A percentile compares a stretch with the other conserved stretches of the same genome.
These are phyloP conservation scores for Blepharisma stoltei DNA, from an alignment of 73 alveolate species.

Conservation along the genomic window DNA sequence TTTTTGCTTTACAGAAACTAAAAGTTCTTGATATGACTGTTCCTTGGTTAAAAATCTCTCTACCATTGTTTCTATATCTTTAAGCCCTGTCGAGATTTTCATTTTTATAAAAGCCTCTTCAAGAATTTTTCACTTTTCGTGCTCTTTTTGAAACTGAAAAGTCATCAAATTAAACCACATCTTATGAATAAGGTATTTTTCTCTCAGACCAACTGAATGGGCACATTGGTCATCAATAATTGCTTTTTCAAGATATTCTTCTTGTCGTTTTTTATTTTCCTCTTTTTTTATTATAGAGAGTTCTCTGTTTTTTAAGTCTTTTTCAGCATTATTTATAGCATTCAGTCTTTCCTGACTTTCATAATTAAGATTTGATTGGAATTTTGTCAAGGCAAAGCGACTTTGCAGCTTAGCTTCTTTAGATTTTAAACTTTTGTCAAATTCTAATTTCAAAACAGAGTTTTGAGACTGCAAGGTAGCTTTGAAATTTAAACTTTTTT, in stretches of 20 bases:
- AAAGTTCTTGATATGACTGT: background rate
- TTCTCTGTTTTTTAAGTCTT: constrained; percentile 6
- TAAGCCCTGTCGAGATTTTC: constrained; percentile 2
- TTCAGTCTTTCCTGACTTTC: background rate
- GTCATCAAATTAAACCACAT: background rate
- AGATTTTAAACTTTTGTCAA: background rate
- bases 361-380: background rate
- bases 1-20: background rate
- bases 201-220: background rate
- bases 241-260: constrained; percentile 20
- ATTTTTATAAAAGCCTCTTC: constrained; percentile 25
- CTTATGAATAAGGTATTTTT: background rate
- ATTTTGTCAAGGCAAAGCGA: background rate
- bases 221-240: constrained; percentile 16
- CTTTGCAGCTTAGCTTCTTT: background rate
- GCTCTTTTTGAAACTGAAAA: background rate
- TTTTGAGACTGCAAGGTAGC: background rate
- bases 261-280: constrained; percentile 13
- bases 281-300: background rate
- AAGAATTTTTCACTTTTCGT: background rate
- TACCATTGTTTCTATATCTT: background rate
- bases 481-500: background rate
- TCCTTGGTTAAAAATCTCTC: constrained; percentile 22
- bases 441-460: constrained; percentile 5
- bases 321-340: background rate